A percentile compares a stretch with the other conserved stretches of the same genome.
phyloP scores from a whole-genome alignment of 768 basidiomycete genomes.

The Lactarius hatsudake region DNA sequence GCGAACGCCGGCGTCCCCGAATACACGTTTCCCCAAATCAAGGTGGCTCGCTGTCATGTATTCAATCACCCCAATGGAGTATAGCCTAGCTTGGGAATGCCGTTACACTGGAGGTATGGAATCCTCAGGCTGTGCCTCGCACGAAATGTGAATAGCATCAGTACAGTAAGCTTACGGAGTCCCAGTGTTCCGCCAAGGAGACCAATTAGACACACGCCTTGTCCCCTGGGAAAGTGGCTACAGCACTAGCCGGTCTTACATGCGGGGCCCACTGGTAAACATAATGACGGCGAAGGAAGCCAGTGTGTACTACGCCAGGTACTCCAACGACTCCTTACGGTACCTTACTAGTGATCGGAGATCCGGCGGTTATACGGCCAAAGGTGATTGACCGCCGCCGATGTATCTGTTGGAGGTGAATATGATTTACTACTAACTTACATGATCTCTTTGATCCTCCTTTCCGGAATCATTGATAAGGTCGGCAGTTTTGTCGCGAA shows the following conservation, averaged over 20 bases:
- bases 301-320: background rate
- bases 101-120: background rate
- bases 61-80: background rate
- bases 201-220: background rate
- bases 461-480: constrained; percentile 5
- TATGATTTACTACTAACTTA: constrained; percentile 1
- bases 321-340: background rate
- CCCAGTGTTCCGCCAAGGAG: background rate
- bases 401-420: background rate
- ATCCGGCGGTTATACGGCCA: constrained; percentile 2
- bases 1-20: background rate
- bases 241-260: background rate
- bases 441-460: constrained; percentile 1
- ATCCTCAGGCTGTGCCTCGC: background rate
- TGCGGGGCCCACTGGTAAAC: background rate
- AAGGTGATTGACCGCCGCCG: constrained; percentile 9
- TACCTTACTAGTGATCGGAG: constrained; percentile 7
- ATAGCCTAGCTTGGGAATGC: background rate
- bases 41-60: background rate
- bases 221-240: background rate
- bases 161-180: background rate
- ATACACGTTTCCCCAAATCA: background rate
- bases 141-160: background rate
- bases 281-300: background rate
- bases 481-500: background rate